A percentile compares a stretch with the other conserved stretches of the same genome.
phyloP scores from a whole-genome alignment of 306 rosid genomes.

The Castanopsis chinensis region DNA sequence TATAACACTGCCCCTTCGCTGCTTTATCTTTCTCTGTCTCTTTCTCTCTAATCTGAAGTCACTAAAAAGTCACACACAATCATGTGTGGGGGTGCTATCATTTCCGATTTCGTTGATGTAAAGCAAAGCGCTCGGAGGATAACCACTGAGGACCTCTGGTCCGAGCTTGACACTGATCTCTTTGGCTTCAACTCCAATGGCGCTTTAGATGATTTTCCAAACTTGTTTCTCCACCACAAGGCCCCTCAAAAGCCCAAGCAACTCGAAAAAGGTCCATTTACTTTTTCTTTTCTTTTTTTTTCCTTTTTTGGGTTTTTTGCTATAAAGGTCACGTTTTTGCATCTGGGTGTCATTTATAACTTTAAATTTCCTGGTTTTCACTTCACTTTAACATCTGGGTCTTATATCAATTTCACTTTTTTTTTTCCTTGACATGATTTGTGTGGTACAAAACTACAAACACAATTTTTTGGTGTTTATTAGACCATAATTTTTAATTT shows the following conservation, averaged over 20 bases:
- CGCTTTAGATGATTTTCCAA: not conserved
- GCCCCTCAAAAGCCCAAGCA: not conserved
- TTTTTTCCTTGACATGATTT: not conserved
- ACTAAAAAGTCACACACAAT: not conserved
- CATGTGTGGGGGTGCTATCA: constrained; percentile 98
- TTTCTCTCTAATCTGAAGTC: not conserved
- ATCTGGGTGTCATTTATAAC: not conserved
- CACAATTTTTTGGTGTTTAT: not conserved
- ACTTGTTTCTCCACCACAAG: not conserved
- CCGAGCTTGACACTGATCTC: constrained; percentile 59
- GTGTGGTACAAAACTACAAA: too few relatives aligned
- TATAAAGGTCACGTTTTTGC: not conserved
- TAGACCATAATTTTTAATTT: not conserved
- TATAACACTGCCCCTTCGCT: not conserved
- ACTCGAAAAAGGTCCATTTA: constrained; percentile 8
- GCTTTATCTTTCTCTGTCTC: not conserved
- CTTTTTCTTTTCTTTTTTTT: not conserved
- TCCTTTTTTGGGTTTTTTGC: not conserved
- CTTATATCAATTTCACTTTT: not conserved
- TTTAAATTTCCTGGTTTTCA: not conserved
- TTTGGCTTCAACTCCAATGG: constrained; percentile 39
- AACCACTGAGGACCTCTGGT: constrained; percentile 49
- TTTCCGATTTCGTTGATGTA: constrained; percentile 55
- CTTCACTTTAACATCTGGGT: not conserved
- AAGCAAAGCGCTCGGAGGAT: constrained; percentile 48